These are phyloP conservation scores for Limnanthes douglasii DNA, from an alignment of 345 rosid genomes.

Conservation along the genomic window DNA sequence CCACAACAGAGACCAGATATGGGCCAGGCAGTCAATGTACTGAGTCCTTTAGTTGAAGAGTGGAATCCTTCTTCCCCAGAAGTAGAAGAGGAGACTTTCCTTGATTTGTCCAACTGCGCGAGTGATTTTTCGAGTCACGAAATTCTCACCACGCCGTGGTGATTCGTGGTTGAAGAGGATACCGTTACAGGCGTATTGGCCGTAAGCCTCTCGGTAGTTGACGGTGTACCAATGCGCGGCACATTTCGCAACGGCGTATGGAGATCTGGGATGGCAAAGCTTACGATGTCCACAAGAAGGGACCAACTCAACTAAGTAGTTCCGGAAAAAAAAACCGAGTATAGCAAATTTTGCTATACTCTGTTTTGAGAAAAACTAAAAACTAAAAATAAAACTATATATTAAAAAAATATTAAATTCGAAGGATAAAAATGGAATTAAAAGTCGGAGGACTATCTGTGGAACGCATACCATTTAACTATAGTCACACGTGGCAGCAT, in stretches of 20 bases:
- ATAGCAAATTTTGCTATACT: no score
- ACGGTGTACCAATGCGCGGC: constrained; percentile 94
- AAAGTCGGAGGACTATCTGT: no score
- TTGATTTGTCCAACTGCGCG: constrained; percentile 57
- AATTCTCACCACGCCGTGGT: constrained; percentile 74
- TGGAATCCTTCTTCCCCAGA: constrained; percentile 71
- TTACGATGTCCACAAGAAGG: no score
- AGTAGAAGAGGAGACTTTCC: constrained; percentile 45
- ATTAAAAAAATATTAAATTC: no score
- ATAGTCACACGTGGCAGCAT: no score
- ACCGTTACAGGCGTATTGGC: constrained; percentile 80
- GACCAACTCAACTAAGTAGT: no score
- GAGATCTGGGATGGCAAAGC: constrained; percentile 77
- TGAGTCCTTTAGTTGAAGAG: constrained; percentile 68
- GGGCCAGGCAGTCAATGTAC: constrained; percentile 70
- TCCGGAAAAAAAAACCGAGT: no score
- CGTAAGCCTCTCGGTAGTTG: constrained; percentile 73
- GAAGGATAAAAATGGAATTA: no score
- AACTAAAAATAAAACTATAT: no score
- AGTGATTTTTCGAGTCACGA: constrained; percentile 76
- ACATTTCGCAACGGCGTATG: constrained; percentile 72
- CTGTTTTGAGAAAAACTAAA: no score
- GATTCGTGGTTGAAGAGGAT: constrained; percentile 86
- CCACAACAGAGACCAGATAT: constrained; percentile 83
- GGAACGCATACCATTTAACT: no score